These are phyloP conservation scores for Eucalyptus sideroxylon DNA, from an alignment of 345 rosid species.

Conservation along the genomic window DNA sequence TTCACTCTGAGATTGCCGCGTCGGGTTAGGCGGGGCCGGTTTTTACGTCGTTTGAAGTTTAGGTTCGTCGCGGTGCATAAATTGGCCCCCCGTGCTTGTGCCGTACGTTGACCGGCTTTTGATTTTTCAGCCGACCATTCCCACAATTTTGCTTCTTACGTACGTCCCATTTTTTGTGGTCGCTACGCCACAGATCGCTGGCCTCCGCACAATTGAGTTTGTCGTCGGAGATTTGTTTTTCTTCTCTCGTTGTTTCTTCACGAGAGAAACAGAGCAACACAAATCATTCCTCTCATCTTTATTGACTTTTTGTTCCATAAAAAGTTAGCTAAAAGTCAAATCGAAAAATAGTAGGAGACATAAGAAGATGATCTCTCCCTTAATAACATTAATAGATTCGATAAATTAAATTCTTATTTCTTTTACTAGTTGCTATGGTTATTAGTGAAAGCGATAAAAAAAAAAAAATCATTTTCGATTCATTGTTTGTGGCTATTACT, in stretches of 20 bases:
- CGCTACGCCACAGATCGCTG: accelerated
- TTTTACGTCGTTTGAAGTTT: no score
- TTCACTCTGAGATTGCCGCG: no score
- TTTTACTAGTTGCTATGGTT: neutral
- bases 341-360: neutral
- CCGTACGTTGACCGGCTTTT: no score
- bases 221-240: accelerated
- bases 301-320: neutral
- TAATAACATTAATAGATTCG: neutral
- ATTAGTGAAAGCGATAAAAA: no score
- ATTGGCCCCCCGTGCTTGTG: accelerated
- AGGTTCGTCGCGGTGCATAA: no score
- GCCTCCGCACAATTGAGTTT: accelerated
- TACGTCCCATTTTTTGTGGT: neutral
- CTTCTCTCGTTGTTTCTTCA: neutral
- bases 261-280: neutral
- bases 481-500: neutral
- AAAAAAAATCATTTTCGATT: neutral
- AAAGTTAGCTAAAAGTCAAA: no score
- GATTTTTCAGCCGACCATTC: no score
- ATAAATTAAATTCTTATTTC: neutral
- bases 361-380: neutral
- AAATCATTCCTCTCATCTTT: neutral
- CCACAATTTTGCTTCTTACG: neutral
- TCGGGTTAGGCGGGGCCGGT: no score